These are phyloP conservation scores for Nelumbo lutea DNA, from an alignment of 164 flowering plant genomes.

Conservation along the genomic window DNA sequence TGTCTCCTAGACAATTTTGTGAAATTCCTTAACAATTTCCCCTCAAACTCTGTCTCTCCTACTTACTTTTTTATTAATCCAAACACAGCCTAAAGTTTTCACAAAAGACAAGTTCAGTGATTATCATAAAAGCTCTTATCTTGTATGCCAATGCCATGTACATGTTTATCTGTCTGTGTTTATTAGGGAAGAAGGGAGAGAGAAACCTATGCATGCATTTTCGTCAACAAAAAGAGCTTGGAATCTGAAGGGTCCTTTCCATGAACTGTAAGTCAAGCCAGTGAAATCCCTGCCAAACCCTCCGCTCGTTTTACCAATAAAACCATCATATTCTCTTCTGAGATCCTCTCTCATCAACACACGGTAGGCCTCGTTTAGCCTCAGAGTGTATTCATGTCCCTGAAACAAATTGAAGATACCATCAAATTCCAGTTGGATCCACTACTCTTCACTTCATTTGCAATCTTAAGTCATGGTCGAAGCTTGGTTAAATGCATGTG, in stretches of 20 bases:
- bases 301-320: conserved; percentile 28
- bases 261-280: conserved; percentile 34
- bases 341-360: conserved; percentile 53
- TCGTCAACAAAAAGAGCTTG: conserved; percentile 71
- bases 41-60: too few relatives aligned
- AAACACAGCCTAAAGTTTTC: background rate
- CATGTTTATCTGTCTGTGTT: background rate
- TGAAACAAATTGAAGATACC: conserved; percentile 15
- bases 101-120: too few relatives aligned
- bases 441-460: too few relatives aligned
- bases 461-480: background rate
- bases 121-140: too few relatives aligned
- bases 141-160: background rate
- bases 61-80: background rate
- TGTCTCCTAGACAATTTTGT: too few relatives aligned
- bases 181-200: background rate
- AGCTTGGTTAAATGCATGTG: background rate
- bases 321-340: conserved; percentile 56
- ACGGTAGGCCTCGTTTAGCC: conserved; percentile 58
- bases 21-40: too few relatives aligned
- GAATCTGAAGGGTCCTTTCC: conserved; percentile 60
- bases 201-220: conserved; percentile 56
- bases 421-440: background rate
- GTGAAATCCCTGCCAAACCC: conserved; percentile 16
- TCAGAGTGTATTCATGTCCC: conserved; percentile 57